Base-by-base conservation (phyloP, 192 early-diverging fungal species). In the Allomyces macrogynus region DNA sequence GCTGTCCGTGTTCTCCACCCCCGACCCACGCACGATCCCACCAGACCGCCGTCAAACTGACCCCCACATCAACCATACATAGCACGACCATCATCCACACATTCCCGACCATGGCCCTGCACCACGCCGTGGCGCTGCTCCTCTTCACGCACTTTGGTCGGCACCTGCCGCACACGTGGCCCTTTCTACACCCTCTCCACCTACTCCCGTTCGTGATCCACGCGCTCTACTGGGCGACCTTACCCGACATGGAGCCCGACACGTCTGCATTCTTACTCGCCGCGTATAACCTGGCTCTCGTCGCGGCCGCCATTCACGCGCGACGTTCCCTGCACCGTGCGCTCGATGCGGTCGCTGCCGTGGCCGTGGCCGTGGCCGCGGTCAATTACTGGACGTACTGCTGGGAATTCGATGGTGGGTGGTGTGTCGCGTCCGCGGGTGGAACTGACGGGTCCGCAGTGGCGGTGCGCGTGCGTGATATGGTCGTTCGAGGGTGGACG, bases 381-480 rank as follows among this genome's bases (percentile, higher is more conserved):
- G 49, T 57, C 49, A 57, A 57, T n/a, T 57, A 57, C 49, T 57
- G 49, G 49, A 57, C 49, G 49, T 57, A 57, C 12, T 57, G 49
- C 49, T 14, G 12, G 16, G 49, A 20, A 16, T 57, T 20, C 20
- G 49, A 57, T 14, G 49, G 49, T n/a, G 20, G 3, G 49, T 57
- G 49, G 49, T 57, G 49, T 40, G 32, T 40, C 7, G 32, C 32
- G 32, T 40, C 32, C 4, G 7, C 4, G 0, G 32, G 32, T 40
- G 32, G 32, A 7, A 7, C 4, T 2, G 32, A 40, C 32, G 32
- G 32, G 32, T 40, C 32, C 0, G 7, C 32, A 0, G 32, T 7
- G 7, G 32, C 32, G 32, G 32, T 40, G 32, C 32, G 32, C 7
- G 32, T 40, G 7, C 32, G 32, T 0, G 32, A 40, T 0, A 40